phyloP scores from a whole-genome alignment of 495 filamentous ascomycete genomes.

The Xylaria intraflava region DNA sequence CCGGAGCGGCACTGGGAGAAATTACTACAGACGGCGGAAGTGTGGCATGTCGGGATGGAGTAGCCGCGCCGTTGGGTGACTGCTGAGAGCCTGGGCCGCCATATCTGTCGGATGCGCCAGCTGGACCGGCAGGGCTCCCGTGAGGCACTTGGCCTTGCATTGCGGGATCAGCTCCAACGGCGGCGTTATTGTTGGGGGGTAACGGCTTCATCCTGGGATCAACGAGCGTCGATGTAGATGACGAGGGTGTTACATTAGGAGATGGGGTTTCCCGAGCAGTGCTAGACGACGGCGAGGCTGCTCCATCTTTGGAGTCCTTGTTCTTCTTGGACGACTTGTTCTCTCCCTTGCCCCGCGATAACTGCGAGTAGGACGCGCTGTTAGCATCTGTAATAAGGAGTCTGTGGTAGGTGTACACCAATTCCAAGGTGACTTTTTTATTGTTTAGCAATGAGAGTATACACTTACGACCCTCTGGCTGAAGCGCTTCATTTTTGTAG shows the following conservation, averaged over 20 bases:
- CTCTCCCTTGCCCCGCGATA: conserved; percentile 88
- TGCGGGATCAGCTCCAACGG: conserved; percentile 43
- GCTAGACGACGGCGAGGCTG: conserved; percentile 64
- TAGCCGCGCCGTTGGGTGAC: conserved; percentile 55
- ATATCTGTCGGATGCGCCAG: conserved; percentile 40
- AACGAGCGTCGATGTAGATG: conserved; percentile 80
- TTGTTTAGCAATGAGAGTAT: conserved; percentile 3
- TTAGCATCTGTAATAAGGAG: conserved; percentile 32
- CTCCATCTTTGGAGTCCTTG: conserved; percentile 72
- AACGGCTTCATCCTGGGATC: conserved; percentile 79
- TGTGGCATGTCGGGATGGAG: conserved; percentile 61
- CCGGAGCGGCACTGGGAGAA: conserved; percentile 86
- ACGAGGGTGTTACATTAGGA: conserved; percentile 63
- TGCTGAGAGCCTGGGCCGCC: conserved; percentile 24
- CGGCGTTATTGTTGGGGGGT: conserved; percentile 57
- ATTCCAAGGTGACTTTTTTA: conserved; percentile 18
- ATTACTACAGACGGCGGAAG: conserved; percentile 89
- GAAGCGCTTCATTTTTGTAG: conserved; percentile 88
- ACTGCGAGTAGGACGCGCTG: conserved; percentile 41
- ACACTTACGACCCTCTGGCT: conserved; percentile 89
- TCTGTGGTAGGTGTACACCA: not conserved
- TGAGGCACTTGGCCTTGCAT: conserved; percentile 33
- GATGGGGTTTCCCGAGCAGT: conserved; percentile 50
- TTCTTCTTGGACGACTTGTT: conserved; percentile 94
- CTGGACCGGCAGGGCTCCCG: conserved; percentile 21